Evolutionary conservation across 805 yeast genomes (phyloP).

Genomic region (Candida gorgasii): DNA sequence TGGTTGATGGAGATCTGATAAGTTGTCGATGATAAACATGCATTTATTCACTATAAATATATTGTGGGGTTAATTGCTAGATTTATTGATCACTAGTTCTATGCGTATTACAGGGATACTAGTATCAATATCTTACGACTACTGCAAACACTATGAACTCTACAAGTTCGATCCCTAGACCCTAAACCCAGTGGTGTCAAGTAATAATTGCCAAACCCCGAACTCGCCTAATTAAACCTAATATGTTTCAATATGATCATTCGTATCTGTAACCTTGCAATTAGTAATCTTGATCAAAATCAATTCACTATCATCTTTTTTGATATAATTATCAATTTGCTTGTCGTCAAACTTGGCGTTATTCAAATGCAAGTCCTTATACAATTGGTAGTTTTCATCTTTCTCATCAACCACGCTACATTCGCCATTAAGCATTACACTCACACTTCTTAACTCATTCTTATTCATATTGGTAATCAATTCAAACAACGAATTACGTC

Average conservation of each 20-base stretch:
- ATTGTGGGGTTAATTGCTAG: too few species aligned
- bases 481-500: constrained; percentile 41
- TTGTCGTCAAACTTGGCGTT: constrained; percentile 69
- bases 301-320: constrained; percentile 62
- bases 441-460: constrained; percentile 72
- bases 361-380: constrained; percentile 59
- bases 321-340: constrained; percentile 52
- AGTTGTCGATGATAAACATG: too few species aligned
- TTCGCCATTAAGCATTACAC: constrained; percentile 78
- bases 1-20: too few species aligned
- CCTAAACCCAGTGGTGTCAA: too few species aligned
- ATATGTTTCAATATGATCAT: constrained; percentile 54
- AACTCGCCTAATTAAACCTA: too few species aligned
- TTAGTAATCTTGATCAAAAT: constrained; percentile 63
- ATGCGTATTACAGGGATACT: too few species aligned
- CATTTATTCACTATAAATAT: too few species aligned
- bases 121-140: too few species aligned
- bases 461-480: constrained; percentile 76
- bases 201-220: too few species aligned
- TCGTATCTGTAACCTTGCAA: constrained; percentile 79
- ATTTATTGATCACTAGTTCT: too few species aligned
- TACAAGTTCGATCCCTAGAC: too few species aligned
- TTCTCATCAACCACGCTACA: constrained; percentile 52
- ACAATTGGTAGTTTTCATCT: constrained; percentile 53
- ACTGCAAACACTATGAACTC: too few species aligned